Evolutionary conservation across 352 stramenopile species (phyloP), one percentile per base, ranked within the genome.

Genomic region (Plasmopara viticola): DNA sequence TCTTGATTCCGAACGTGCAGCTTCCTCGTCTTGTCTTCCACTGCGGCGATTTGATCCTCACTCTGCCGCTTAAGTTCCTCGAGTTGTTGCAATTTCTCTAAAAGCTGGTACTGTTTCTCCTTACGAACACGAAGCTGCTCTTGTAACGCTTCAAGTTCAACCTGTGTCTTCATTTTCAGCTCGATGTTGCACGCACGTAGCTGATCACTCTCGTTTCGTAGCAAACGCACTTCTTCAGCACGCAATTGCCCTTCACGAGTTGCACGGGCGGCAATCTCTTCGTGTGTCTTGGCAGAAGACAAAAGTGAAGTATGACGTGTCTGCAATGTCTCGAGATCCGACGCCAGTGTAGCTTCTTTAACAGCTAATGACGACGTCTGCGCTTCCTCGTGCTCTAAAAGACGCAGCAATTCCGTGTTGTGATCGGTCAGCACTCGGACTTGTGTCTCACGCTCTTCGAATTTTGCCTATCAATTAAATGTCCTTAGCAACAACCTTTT

Each of bases 61-160:
- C 81, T 85, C 49, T 97, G 86, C 14, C 88, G 86, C 69, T 96
- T 96, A 17, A 78, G 64, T 48, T 97, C 90, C 44, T 98, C 94
- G 34, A 97, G 87, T 43, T 92, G 87, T 69, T 98, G 95, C 29
- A 98, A 71, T 65, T 98, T 98, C 50, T 97, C 93, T 8, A 98
- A 72, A 2, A 98, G 73, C 61, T 98, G 90, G 52, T 98, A 98
- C 63, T 98, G 95, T 49, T 98, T 98, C 62, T 98, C 93, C 65
- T 98, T 98, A 42, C 94, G 84, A 18, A 90, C 87, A 10, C 95
- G 80, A 15, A 98, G 81, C 67, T 98, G 95, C 51, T 98, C 95
- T 48, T 98, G 86, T 28, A 98, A 66, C 0, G 92, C 76, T 60
- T 98, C 95, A 4, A 98, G 67, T 62, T 98, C 95, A 29, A 98